Evolutionary conservation across 1,139 yeast genomes (phyloP), one percentile per base, ranked within the genome.

Genomic region (Debaryomyces sp.): DNA sequence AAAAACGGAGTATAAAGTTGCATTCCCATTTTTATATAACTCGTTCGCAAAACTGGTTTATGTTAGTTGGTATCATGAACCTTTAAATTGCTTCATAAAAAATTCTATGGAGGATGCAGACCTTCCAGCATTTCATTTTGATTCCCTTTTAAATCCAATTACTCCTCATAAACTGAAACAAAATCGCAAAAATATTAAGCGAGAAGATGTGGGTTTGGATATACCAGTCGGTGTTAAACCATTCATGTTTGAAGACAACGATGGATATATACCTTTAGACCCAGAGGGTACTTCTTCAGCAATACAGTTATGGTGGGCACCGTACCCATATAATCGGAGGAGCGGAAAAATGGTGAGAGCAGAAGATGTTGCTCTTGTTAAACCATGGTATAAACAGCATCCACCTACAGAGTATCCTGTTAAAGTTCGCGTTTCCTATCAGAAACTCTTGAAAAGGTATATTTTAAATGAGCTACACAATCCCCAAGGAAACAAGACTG

Each of bases 351-450:
- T 79, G 59, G 83, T 82, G 0, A 78, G 98, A 56, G 96, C 98
- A 0, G 89, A 94, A 63, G 99, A 95, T 68, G 96, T 91, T 5
- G 84, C 97, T 0, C 66, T 95, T 5, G 77, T 89, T 12, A 94
- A 94, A 63, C 73, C 78, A 26, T 91, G 97, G 96, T 91, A 89
- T 59, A 67, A 80, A 42, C 86, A 88, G 52, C 89, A 85, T 47
- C 82, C 92, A 0, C 76, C 82, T 5, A 65, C 66, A 5, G 80
- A 78, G 3, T 76, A 78, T 48, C 90, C 92, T 0, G 78, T 84
- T 13, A 94, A 94, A 61, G 91, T 88, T 0, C 80, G 91, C 34
- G 82, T 91, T 0, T 92, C 98, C 0, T 87, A 91, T 62, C 98
- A 94, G 63, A 90, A 91, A 62, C 75, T 94, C 18, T 70, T 95